These are phyloP conservation scores for Cyberlindnera subsufficiens DNA, from an alignment of 805 yeast species.

Conservation along the genomic window DNA sequence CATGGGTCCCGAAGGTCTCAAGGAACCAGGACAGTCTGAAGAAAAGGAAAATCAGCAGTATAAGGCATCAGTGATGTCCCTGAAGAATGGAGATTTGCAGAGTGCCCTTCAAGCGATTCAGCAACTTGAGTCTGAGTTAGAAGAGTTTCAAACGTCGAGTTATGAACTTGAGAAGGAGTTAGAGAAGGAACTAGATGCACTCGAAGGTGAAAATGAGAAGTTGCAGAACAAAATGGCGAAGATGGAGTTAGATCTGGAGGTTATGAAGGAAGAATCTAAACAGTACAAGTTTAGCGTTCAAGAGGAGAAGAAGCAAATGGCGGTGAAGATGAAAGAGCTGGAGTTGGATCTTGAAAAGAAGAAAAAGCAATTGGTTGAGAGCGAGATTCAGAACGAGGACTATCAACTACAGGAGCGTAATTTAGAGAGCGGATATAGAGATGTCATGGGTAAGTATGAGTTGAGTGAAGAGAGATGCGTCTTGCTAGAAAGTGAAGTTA, in stretches of 20 bases:
- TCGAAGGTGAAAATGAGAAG: conserved; percentile 20
- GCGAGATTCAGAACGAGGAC: conserved; percentile 38
- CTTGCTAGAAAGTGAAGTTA: conserved; percentile 32
- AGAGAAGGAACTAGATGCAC: conserved; percentile 34
- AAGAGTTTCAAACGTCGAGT: conserved; percentile 37
- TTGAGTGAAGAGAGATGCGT: conserved; percentile 32
- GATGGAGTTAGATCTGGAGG: conserved; percentile 20
- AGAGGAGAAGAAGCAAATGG: conserved; percentile 11
- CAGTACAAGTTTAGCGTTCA: conserved; percentile 19
- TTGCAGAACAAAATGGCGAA: conserved; percentile 15
- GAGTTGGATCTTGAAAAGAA: conserved; percentile 27
- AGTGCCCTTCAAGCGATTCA: conserved; percentile 31
- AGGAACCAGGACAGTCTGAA: no score
- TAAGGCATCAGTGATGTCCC: conserved; percentile 13
- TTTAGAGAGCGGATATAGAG: conserved; percentile 26
- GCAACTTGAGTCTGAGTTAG: conserved; percentile 35
- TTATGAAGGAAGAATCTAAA: conserved; percentile 25
- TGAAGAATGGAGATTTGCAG: conserved; percentile 23
- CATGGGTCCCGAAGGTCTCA: no score
- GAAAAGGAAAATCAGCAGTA: conserved; percentile 1
- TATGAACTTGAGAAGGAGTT: conserved; percentile 39
- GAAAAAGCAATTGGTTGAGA: conserved; percentile 29
- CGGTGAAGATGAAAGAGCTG: conserved; percentile 18
- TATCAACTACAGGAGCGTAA: conserved; percentile 36
- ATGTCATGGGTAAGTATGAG: conserved; percentile 30